Evolutionary conservation across 805 yeast genomes (phyloP).

Genomic region (Lachancea nothofagi): DNA sequence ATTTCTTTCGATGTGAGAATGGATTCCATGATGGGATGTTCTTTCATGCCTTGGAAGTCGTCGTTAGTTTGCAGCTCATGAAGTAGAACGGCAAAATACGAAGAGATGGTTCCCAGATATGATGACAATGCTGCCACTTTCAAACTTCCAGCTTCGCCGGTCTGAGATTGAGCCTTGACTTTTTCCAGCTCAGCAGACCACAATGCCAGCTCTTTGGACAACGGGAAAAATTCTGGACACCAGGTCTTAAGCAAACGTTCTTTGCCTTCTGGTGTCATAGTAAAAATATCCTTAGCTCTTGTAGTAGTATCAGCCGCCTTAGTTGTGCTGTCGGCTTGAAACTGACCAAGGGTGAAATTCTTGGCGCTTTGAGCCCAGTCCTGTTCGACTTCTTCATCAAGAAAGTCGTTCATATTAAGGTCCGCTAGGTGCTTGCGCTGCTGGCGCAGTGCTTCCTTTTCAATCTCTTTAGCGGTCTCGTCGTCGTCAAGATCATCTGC

Average conservation of each 20-base stretch:
- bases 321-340: slow-evolving; percentile 22
- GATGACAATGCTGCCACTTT: slow-evolving; percentile 69
- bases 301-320: slow-evolving; percentile 20
- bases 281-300: slow-evolving; percentile 40
- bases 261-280: slow-evolving; percentile 50
- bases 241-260: slow-evolving; percentile 48
- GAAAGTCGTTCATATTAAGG: slow-evolving; percentile 64
- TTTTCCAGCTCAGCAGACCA: slow-evolving; percentile 40
- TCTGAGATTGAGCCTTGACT: slow-evolving; percentile 27
- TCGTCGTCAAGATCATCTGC: slow-evolving; percentile 53
- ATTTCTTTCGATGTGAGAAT: slow-evolving; percentile 76
- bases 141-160: slow-evolving; percentile 38
- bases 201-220: slow-evolving; percentile 53
- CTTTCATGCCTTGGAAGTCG: slow-evolving; percentile 61
- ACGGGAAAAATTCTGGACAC: slow-evolving; percentile 81
- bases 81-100: slow-evolving; percentile 71
- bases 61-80: slow-evolving; percentile 51
- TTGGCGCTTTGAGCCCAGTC: slow-evolving; percentile 69
- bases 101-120: slow-evolving; percentile 70
- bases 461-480: slow-evolving; percentile 70
- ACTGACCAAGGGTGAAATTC: slow-evolving; percentile 40
- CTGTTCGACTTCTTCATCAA: slow-evolving; percentile 64
- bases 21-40: slow-evolving; percentile 84
- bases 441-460: slow-evolving; percentile 80
- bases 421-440: slow-evolving; percentile 78